A percentile compares a stretch with the other conserved stretches of the same genome.
Conservation (phyloP, 106 monocot genomes). For the Acorus gramineus region DNA sequence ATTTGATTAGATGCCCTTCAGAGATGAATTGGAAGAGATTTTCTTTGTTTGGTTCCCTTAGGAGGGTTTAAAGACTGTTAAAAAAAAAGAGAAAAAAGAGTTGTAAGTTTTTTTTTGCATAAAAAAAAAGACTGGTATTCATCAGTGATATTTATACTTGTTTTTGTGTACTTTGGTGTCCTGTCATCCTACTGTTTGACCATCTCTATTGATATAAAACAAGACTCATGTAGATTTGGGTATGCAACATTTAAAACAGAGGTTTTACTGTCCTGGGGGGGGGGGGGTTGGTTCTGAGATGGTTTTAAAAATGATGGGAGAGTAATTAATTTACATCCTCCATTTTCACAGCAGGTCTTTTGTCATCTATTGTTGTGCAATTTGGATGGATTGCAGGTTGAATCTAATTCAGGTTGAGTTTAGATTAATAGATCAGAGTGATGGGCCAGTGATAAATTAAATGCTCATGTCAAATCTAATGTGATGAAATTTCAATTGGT, state of each 20-base stretch:
- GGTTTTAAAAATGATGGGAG: constrained; percentile 1
- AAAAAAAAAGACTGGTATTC: constrained; percentile 3
- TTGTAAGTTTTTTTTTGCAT: constrained; percentile 7
- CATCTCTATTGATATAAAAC: constrained; percentile 10
- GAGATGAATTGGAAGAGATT: constrained; percentile 9
- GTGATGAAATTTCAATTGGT: no score
- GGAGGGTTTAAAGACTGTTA: background rate
- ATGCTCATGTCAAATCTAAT: no score
- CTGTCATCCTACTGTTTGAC: constrained; percentile 38
- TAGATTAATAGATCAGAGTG: no score
- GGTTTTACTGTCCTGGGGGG: background rate
- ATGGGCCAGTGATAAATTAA: no score
- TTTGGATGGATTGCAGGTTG: no score
- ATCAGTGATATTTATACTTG: constrained; percentile 2
- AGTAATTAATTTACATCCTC: no score
- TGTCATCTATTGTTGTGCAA: no score
- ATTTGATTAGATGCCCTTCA: background rate
- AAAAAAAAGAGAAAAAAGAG: background rate
- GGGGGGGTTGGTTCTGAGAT: background rate
- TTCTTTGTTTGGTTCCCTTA: background rate
- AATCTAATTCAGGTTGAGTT: no score
- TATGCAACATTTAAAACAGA: constrained; percentile 3
- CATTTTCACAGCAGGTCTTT: no score
- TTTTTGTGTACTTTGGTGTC: constrained; percentile 8
- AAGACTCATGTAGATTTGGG: constrained; percentile 16